Conservation (phyloP, 768 basidiomycete genomes). For the Trametes cingulata region DNA sequence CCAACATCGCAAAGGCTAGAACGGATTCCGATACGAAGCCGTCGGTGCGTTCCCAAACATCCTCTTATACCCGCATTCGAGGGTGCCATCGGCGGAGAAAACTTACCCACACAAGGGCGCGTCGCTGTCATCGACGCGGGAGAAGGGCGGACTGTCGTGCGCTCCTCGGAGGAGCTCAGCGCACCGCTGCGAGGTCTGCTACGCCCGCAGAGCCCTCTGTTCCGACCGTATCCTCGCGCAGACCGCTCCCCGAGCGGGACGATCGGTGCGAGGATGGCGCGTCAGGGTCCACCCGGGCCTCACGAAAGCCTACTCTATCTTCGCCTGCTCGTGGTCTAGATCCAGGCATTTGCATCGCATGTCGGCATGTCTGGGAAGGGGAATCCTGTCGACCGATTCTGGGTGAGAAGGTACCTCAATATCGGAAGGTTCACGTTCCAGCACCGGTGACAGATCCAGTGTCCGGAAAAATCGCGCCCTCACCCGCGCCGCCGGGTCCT, state of each 20-base stretch:
- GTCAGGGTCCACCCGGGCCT: not conserved
- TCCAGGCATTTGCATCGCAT: slow-evolving; percentile 11
- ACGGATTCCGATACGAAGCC: slow-evolving; percentile 8
- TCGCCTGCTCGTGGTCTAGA: slow-evolving; percentile 8
- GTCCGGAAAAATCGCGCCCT: slow-evolving; percentile 16
- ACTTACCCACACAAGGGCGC: not conserved
- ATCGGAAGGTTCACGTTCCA: slow-evolving; percentile 14
- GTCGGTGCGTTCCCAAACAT: slow-evolving; percentile 5
- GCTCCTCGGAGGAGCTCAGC: slow-evolving; percentile 1
- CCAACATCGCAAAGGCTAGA: slow-evolving; percentile 10
- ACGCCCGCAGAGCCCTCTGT: not conserved
- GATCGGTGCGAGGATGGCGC: slow-evolving; percentile 7
- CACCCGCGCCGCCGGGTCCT: not conserved
- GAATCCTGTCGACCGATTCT: not conserved
- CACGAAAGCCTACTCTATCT: slow-evolving; percentile 1
- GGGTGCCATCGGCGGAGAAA: slow-evolving; percentile 13
- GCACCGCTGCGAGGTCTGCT: not conserved
- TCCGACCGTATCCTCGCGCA: not conserved
- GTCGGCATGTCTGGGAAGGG: slow-evolving; percentile 9
- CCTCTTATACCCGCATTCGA: slow-evolving; percentile 18
- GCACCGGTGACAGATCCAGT: slow-evolving; percentile 7
- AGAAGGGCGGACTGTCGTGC: not conserved
- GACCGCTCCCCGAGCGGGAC: slow-evolving; percentile 1
- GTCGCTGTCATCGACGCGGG: slow-evolving; percentile 14
- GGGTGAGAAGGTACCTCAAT: slow-evolving; percentile 22